Percentiles rank a stretch among this genome's conserved stretches.
These are phyloP conservation scores for Auricularia heimuer DNA, from an alignment of 768 basidiomycete genomes.

Conservation along the genomic window DNA sequence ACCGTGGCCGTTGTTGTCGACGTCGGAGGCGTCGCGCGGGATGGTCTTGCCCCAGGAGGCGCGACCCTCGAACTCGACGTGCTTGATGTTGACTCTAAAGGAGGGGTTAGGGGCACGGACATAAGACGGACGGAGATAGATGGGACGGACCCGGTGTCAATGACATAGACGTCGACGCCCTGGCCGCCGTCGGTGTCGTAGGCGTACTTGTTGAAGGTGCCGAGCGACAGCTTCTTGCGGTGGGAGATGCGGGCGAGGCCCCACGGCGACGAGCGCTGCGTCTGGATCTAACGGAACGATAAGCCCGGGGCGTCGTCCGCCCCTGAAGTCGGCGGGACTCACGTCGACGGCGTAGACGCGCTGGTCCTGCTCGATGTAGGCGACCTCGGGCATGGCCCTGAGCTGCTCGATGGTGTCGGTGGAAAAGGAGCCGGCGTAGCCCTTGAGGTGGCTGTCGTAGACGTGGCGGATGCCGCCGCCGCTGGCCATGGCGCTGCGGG, in stretches of 20 bases:
- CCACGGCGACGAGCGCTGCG: conserved; percentile 30
- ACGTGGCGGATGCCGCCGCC: conserved; percentile 59
- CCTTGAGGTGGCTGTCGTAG: conserved; percentile 57
- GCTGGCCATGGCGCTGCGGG: conserved; percentile 33
- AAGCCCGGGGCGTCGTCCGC: conserved; percentile 10
- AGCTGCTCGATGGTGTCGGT: conserved; percentile 61
- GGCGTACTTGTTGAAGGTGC: conserved; percentile 77
- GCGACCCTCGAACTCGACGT: conserved; percentile 82
- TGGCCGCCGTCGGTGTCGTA: conserved; percentile 67
- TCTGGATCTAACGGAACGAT: conserved; percentile 4
- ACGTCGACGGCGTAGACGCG: conserved; percentile 66
- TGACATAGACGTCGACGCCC: conserved; percentile 76
- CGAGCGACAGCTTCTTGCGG: conserved; percentile 59
- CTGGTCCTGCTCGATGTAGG: conserved; percentile 89
- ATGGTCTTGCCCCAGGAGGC: conserved; percentile 92
- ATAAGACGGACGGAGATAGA: background rate
- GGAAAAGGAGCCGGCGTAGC: conserved; percentile 77
- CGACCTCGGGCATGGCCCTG: conserved; percentile 79
- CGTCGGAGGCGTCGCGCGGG: conserved; percentile 71
- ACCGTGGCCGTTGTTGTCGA: conserved; percentile 93
- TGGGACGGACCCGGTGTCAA: conserved; percentile 26
- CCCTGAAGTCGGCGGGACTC: conserved; percentile 7
- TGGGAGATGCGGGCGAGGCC: conserved; percentile 95
- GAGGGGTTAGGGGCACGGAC: conserved; percentile 24
- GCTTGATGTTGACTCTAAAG: conserved; percentile 81